phyloP scores from a whole-genome alignment of 2,329 filamentous ascomycete species.

The Aspergillus sp. region DNA sequence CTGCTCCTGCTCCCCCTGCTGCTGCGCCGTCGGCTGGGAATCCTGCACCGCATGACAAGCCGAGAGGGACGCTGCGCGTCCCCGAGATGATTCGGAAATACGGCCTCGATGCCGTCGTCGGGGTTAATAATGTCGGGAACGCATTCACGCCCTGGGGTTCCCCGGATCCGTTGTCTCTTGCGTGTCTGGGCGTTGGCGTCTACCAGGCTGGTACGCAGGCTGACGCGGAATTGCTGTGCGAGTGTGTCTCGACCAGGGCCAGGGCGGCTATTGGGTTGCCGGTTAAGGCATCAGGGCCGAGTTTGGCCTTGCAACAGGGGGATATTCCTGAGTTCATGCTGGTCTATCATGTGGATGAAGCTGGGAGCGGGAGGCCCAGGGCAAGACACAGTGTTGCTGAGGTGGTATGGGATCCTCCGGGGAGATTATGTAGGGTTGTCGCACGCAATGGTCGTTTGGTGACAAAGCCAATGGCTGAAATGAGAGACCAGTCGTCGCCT shows the following conservation, averaged over 20 bases:
- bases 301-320: constrained; percentile 7
- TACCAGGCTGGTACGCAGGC: constrained; percentile 57
- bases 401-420: constrained; percentile 30
- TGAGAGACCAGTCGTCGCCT: not conserved
- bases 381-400: constrained; percentile 24
- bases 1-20: constrained; percentile 11
- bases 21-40: not conserved
- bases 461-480: constrained; percentile 3
- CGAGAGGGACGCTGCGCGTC: constrained; percentile 54
- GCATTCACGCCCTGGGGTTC: constrained; percentile 63
- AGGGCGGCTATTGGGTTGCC: constrained; percentile 26
- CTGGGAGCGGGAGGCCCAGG: constrained; percentile 18
- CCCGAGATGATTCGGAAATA: constrained; percentile 51
- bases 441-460: constrained; percentile 14
- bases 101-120: constrained; percentile 51
- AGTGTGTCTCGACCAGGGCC: constrained; percentile 41
- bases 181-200: constrained; percentile 54
- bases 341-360: constrained; percentile 21
- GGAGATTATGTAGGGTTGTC: constrained; percentile 16
- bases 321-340: constrained; percentile 14
- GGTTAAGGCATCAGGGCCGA: not conserved
- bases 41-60: constrained; percentile 16
- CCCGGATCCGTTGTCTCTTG: constrained; percentile 55
- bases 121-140: constrained; percentile 65
- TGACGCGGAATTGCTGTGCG: constrained; percentile 51